Evolutionary conservation across 495 filamentous ascomycete genomes (phyloP), one percentile per base, ranked within the genome.

Genomic region (Penicillium mononematosum): DNA sequence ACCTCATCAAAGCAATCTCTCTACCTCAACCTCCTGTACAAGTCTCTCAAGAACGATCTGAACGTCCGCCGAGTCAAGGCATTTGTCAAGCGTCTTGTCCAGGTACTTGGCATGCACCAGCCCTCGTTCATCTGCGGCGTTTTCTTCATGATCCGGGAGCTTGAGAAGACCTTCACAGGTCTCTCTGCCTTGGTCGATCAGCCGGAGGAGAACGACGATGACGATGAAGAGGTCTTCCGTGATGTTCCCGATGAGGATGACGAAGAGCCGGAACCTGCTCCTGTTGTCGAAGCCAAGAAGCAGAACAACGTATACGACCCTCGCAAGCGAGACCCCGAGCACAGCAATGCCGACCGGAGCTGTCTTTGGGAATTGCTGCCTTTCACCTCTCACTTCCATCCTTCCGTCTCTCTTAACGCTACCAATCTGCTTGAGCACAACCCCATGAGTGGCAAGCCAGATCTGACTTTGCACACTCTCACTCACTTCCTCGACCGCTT

Each of bases 401-500:
- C 94, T 3, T 95, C 95, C 0, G 92, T 98, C n/a, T 84, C 87
- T n/a, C 79, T 96, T 16, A 95, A 89, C 66, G 90, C 92, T 3
- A 73, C 74, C 5, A 80, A 83, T 51, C 77, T 98, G 25, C 68
- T 96, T 8, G 73, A 79, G 24, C 81, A 83, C 50, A 76, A 84
- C 58, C 78, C 83, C 9, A 86, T 88, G 73, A 86, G 88, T 54
- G 83, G 87, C 57, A 96, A 98, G 72, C 92, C 94, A 0, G 93
- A 98, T 60, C 75, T 96, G 46, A 83, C 87, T 0, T 81, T 87
- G 41, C 91, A 97, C 65, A 96, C 90, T 0, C 83, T 98, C 55
- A 91, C 89, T 54, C 88, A 94, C 69, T 98, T 98, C 82, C 82
- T 98, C 31, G 94, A 98, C 72, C 91, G 92, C 59, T 98, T 98